Base-by-base conservation (phyloP, 768 basidiomycete species). In the Steccherinum ochraceum region DNA sequence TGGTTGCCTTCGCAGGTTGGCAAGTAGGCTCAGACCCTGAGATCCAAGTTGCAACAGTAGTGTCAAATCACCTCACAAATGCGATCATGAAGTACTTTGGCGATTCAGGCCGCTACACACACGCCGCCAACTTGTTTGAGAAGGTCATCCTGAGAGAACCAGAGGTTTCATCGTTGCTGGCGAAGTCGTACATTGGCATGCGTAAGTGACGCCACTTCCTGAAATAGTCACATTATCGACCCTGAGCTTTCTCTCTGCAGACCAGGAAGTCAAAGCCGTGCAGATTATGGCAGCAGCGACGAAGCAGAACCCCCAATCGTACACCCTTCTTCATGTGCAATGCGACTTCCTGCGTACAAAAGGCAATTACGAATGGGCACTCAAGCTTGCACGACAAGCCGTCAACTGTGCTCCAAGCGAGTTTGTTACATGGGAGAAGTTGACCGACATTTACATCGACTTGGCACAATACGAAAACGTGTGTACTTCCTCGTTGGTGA, bases 371-470 rank as follows among this genome's bases (percentile, higher is more conserved):
- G 88, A 88, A 24, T 97, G 92, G 91, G 94, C 94, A 0, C 75
- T 94, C 51, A 87, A 91, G 62, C 72, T 99, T 30, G 95, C 95
- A 0, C 80, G 81, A 55, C 91, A 97, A 62, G 96, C 96, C 0
- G 96, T 98, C 64, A 97, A 97, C 58, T 95, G 93, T 58, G 96
- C 96, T 0, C 96, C 96, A 4, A 93, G 90, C 72, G 96, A 99
- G 66, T 98, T 99, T 57, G 89, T 96, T 18, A 98, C 95, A 0
- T 99, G 96, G 94, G 93, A 97, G 63, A 98, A 96, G 70, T 71
- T 98, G 59, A 94, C 95, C 0, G 91, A 98, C 56, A 71, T 95
- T 48, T 96, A 95, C 64, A 93, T 97, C 44, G 94, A 97, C 53
- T 70, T 89, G 42, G 83, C 84, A 23, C 83, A 92, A 64, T 97